Conservation (phyloP, 352 stramenopile genomes). For the Aphanomyces cochlioides region DNA sequence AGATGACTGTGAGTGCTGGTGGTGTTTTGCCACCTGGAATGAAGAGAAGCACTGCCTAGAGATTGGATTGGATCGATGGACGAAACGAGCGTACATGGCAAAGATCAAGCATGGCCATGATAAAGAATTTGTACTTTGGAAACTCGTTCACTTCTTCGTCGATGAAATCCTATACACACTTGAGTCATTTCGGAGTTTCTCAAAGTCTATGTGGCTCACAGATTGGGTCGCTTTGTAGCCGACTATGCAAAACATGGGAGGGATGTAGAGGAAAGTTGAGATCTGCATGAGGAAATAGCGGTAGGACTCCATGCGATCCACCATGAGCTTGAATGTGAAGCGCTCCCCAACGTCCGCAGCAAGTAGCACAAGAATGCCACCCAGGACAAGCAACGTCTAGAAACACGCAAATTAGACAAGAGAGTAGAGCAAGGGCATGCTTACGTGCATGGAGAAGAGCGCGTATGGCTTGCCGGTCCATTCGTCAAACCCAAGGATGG, state of each 20-base stretch:
- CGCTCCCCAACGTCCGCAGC: constrained; percentile 75
- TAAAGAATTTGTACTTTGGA: constrained; percentile 82
- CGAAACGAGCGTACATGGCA: constrained; percentile 51
- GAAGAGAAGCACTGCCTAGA: constrained; percentile 77
- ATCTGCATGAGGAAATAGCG: constrained; percentile 86
- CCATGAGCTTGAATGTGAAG: constrained; percentile 86
- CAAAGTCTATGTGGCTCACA: constrained; percentile 33
- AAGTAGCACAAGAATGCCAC: constrained; percentile 66
- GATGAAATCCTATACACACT: constrained; percentile 55
- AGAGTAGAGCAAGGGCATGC: constrained; percentile 11
- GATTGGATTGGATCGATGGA: not conserved
- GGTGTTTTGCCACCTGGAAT: constrained; percentile 76
- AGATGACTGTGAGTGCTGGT: constrained; percentile 76
- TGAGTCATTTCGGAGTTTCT: not conserved
- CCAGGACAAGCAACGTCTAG: constrained; percentile 74
- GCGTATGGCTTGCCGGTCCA: constrained; percentile 82
- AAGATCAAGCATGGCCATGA: constrained; percentile 82
- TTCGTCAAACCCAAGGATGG: constrained; percentile 64
- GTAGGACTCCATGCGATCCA: constrained; percentile 88
- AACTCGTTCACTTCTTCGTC: constrained; percentile 84
- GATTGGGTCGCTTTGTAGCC: constrained; percentile 78
- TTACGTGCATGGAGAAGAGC: constrained; percentile 78
- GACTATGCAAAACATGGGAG: constrained; percentile 80
- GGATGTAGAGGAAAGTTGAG: constrained; percentile 87
- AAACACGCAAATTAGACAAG: not conserved